Evolutionary conservation across 768 basidiomycete genomes (phyloP).

Genomic region (Hortiboletus campestris): DNA sequence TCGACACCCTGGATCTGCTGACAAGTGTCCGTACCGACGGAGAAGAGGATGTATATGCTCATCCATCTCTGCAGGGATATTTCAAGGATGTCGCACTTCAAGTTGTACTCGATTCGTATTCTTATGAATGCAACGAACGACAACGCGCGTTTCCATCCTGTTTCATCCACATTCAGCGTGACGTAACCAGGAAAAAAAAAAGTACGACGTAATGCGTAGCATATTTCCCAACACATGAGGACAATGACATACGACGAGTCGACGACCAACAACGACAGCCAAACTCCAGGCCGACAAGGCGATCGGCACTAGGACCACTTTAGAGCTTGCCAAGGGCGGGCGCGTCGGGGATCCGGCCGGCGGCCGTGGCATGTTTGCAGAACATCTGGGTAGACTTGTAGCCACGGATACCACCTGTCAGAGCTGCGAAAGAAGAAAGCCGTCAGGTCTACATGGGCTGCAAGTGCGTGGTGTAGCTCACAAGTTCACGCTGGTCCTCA

Average conservation of each 20-base stretch:
- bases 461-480: constrained; percentile 39
- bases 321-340: constrained; percentile 65
- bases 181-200: no score
- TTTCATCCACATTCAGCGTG: no score
- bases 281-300: not conserved
- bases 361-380: constrained; percentile 90
- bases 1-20: no score
- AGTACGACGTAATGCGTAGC: constrained; percentile 15
- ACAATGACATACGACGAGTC: constrained; percentile 15
- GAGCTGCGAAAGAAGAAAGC: constrained; percentile 43
- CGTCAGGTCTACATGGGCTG: constrained; percentile 4
- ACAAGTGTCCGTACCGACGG: no score
- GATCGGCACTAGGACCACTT: constrained; percentile 10
- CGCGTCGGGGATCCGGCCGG: constrained; percentile 63
- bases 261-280: constrained; percentile 5
- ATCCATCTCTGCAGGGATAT: no score
- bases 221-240: constrained; percentile 19
- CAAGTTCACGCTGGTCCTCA: constrained; percentile 97
- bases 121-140: no score
- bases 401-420: constrained; percentile 93
- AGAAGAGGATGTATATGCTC: no score
- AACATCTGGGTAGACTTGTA: constrained; percentile 94
- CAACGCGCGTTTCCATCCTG: not conserved
- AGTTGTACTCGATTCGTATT: no score
- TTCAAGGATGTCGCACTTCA: no score